Evolutionary conservation across 2,329 filamentous ascomycete genomes (phyloP), one percentile per base, ranked within the genome.

Genomic region (Didymella glomerata): DNA sequence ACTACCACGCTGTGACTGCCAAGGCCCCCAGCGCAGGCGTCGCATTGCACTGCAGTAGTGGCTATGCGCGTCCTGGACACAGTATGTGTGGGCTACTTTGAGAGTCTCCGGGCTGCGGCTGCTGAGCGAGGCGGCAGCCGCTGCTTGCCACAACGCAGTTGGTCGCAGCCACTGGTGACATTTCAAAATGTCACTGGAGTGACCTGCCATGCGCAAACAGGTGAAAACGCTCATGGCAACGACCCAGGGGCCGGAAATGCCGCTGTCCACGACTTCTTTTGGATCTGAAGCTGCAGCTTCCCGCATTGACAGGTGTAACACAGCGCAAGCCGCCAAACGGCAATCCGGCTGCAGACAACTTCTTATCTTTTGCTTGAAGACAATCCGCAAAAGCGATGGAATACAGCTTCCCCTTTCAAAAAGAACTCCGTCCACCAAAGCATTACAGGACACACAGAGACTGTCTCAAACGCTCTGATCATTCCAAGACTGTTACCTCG

Each of bases 321-420:
- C 20, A 25, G n/a, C 4, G 42, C 50, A 53, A 53, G n/a, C 41
- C 30, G 50, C 25, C 34, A 42, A 54, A 46, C 8, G n/a, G 36
- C 42, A 46, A 48, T 22, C 9, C 14, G 18, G 10, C 13, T 10
- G 18, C 20, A 42, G 11, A 8, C 20, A 18, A 54, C 20, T 18
- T 48, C 22, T n/a, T 13, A 24, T 30, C 22, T 40, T 22, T 11
- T 22, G 18, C 13, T 32, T 6, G 11, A 11, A 34, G 13, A n/a
- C 25, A 32, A 14, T 16, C 9, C 3, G n/a, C 18, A 24, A 20
- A 20, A 24, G 18, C 30, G 4, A 24, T 22, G n/a, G 28, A 24
- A 18, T 11, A n/a, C 45, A 34, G 28, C 28, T 25, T 27, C 14
- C 3, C 11, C 8, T 1, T 16, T 13, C 3, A 24, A 24, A 24